phyloP scores from a whole-genome alignment of 2,329 filamentous ascomycete genomes.

The Thelonectria olida region DNA sequence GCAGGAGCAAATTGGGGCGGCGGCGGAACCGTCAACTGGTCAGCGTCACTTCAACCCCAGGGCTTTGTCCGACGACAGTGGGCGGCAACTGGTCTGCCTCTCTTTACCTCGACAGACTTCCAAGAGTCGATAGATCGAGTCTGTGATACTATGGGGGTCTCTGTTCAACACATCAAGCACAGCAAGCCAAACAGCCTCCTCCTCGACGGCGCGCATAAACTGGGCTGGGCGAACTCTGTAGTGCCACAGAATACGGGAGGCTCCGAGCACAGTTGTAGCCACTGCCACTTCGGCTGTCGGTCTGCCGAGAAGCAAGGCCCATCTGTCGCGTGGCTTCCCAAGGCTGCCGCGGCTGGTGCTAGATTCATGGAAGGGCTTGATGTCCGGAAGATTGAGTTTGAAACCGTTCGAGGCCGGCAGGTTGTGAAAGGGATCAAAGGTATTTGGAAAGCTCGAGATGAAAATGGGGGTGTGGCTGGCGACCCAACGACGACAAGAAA shows the following conservation, averaged over 20 bases:
- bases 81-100: conserved; percentile 56
- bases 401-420: conserved; percentile 54
- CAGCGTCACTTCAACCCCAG: conserved; percentile 66
- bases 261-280: conserved; percentile 71
- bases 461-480: not conserved
- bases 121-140: conserved; percentile 72
- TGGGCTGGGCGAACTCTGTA: conserved; percentile 72
- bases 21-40: conserved; percentile 85
- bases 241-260: conserved; percentile 81
- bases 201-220: conserved; percentile 73
- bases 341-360: conserved; percentile 76
- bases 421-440: conserved; percentile 74
- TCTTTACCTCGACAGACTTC: not conserved
- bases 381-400: conserved; percentile 73
- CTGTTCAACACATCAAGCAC: conserved; percentile 68
- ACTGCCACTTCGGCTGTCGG: conserved; percentile 63
- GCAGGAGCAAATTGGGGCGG: conserved; percentile 79
- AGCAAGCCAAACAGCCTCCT: conserved; percentile 73
- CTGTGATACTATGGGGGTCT: conserved; percentile 78
- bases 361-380: conserved; percentile 80
- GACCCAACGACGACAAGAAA: not conserved
- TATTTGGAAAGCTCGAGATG: conserved; percentile 67
- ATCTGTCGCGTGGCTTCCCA: conserved; percentile 75
- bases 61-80: conserved; percentile 78
- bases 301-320: conserved; percentile 78